Evolutionary conservation across 2,329 filamentous ascomycete species (phyloP).

Genomic region (Akanthomyces dipterigenus): DNA sequence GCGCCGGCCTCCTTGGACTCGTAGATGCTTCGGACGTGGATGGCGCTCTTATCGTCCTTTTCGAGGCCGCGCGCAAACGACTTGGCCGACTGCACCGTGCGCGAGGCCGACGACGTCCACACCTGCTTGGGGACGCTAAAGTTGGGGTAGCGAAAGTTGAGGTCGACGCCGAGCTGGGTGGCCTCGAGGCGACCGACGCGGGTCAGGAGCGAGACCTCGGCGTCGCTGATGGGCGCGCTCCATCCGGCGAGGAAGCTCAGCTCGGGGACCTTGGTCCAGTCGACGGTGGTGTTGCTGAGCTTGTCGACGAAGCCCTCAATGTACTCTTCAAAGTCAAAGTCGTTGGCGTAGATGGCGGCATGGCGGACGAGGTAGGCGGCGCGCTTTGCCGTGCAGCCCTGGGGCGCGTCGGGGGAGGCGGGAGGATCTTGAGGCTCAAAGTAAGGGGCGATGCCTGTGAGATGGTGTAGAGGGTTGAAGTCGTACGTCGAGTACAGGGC

Average conservation of each 20-base stretch:
- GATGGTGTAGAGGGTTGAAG: slow-evolving; percentile 48
- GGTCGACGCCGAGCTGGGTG: slow-evolving; percentile 49
- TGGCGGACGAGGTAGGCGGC: slow-evolving; percentile 53
- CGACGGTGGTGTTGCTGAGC: slow-evolving; percentile 49
- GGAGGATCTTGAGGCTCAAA: slow-evolving; percentile 48
- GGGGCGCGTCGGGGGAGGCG: slow-evolving; percentile 35
- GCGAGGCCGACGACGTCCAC: slow-evolving; percentile 57
- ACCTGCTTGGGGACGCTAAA: slow-evolving; percentile 47
- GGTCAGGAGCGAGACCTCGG: slow-evolving; percentile 54
- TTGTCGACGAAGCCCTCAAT: slow-evolving; percentile 52
- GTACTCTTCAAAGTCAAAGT: slow-evolving; percentile 51
- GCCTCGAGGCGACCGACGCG: slow-evolving; percentile 55
- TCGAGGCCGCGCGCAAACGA: slow-evolving; percentile 52
- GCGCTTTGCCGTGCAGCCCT: slow-evolving; percentile 42
- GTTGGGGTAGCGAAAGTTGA: slow-evolving; percentile 51
- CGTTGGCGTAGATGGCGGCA: slow-evolving; percentile 54
- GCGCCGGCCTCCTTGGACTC: slow-evolving; percentile 53
- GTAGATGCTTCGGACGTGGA: slow-evolving; percentile 47
- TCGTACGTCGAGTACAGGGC: slow-evolving; percentile 38
- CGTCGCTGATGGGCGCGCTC: slow-evolving; percentile 48
- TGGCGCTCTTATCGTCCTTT: slow-evolving; percentile 39
- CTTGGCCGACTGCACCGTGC: slow-evolving; percentile 51
- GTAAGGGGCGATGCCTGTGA: slow-evolving; percentile 51
- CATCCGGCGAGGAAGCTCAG: slow-evolving; percentile 51
- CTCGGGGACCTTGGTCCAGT: slow-evolving; percentile 50